Evolutionary conservation across 2,329 filamentous ascomycete species (phyloP).

Genomic region (Pseudopithomyces maydicus): DNA sequence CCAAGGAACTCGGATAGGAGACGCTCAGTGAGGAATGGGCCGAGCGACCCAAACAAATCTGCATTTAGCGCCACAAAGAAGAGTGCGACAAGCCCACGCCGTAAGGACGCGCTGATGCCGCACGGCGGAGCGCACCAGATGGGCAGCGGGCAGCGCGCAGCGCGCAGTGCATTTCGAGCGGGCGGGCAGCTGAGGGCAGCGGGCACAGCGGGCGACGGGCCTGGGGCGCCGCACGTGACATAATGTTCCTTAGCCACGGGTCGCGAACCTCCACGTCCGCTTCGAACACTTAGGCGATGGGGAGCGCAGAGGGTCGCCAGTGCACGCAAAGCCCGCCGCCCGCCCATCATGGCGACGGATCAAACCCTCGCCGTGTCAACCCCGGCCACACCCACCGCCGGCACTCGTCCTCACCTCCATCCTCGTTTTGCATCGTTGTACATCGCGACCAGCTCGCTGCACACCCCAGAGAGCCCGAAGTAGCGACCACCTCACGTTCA

Average conservation of each 20-base stretch:
- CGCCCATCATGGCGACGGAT: slow-evolving; percentile 7
- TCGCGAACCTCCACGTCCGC: background rate
- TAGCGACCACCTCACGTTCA: background rate
- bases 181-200: background rate
- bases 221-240: background rate
- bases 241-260: background rate
- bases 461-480: background rate
- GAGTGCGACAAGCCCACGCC: slow-evolving; percentile 3
- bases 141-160: background rate
- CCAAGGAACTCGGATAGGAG: slow-evolving; percentile 1
- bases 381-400: slow-evolving; percentile 1
- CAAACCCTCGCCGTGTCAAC: slow-evolving; percentile 7
- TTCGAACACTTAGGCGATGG: background rate
- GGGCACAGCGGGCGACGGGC: background rate
- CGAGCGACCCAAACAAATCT: slow-evolving; percentile 1
- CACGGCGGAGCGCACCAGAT: background rate
- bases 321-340: slow-evolving; percentile 6
- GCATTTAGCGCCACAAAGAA: slow-evolving; percentile 5
- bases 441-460: background rate
- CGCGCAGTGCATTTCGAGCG: background rate
- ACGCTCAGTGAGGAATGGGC: background rate
- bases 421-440: background rate
- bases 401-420: background rate
- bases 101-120: background rate
- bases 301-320: slow-evolving; percentile 1